Conservation (phyloP, 1,284 basidiomycete species). For the Pseudozyma pruni region DNA sequence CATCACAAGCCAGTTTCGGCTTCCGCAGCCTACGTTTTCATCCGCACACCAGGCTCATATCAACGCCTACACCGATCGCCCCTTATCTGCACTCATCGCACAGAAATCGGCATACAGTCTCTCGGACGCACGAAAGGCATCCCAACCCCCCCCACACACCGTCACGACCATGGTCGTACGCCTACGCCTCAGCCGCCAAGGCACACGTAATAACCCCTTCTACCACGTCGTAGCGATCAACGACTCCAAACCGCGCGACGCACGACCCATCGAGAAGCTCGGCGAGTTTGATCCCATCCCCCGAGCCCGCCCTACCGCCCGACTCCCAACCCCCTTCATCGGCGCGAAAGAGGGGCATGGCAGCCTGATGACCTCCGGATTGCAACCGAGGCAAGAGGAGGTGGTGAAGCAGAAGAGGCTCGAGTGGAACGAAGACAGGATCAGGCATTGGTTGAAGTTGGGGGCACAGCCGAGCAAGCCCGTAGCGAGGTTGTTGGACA, state of each 20-base stretch:
- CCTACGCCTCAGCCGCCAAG: slow-evolving; percentile 86
- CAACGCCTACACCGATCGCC: too few relatives aligned
- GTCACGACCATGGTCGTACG: slow-evolving; percentile 90
- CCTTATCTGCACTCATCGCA: too few relatives aligned
- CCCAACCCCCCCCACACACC: too few relatives aligned
- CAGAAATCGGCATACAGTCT: too few relatives aligned
- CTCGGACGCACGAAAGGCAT: too few relatives aligned
- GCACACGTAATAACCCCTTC: slow-evolving; percentile 79
- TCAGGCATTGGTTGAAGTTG: slow-evolving; percentile 86
- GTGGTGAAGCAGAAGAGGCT: slow-evolving; percentile 75
- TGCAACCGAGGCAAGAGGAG: slow-evolving; percentile 8
- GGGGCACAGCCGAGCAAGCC: slow-evolving; percentile 85
- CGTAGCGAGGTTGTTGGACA: slow-evolving; percentile 80
- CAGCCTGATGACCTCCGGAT: slow-evolving; percentile 52
- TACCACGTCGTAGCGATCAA: slow-evolving; percentile 90
- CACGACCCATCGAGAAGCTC: slow-evolving; percentile 87
- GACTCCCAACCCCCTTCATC: slow-evolving; percentile 21
- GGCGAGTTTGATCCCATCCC: slow-evolving; percentile 84
- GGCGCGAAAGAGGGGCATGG: slow-evolving; percentile 40
- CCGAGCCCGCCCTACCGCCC: slow-evolving; percentile 23
- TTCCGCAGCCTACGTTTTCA: too few relatives aligned
- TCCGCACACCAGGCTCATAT: too few relatives aligned
- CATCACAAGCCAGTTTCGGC: too few relatives aligned
- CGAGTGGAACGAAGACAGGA: slow-evolving; percentile 88
- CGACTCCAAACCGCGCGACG: slow-evolving; percentile 79